phyloP scores from a whole-genome alignment of 495 filamentous ascomycete genomes.

The Penicillium atrosanguineum region DNA sequence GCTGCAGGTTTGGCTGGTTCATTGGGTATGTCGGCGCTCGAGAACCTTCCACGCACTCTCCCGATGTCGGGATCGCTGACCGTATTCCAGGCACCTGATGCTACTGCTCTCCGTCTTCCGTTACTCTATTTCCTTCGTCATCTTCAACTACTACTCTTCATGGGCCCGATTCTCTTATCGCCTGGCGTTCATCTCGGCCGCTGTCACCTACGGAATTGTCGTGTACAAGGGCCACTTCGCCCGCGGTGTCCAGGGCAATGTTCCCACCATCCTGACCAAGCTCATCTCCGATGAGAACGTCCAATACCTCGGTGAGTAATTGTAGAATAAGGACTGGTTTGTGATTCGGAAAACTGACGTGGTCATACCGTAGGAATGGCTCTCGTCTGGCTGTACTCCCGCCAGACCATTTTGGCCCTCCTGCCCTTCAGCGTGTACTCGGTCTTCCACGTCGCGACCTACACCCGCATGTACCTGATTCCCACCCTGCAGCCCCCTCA shows the following conservation, averaged over 20 bases:
- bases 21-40: slow-evolving; percentile 64
- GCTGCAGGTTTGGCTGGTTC: slow-evolving; percentile 74
- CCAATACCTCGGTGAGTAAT: slow-evolving; percentile 83
- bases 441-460: slow-evolving; percentile 92
- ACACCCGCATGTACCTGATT: slow-evolving; percentile 54
- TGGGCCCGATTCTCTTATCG: slow-evolving; percentile 83
- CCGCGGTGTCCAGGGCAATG: slow-evolving; percentile 60
- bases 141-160: slow-evolving; percentile 73
- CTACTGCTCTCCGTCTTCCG: slow-evolving; percentile 78
- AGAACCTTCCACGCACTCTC: slow-evolving; percentile 3
- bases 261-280: slow-evolving; percentile 58
- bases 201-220: slow-evolving; percentile 93
- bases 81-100: slow-evolving; percentile 65
- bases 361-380: slow-evolving; percentile 69
- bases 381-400: slow-evolving; percentile 88
- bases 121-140: slow-evolving; percentile 78
- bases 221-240: slow-evolving; percentile 98
- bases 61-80: slow-evolving; percentile 15
- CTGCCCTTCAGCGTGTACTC: slow-evolving; percentile 96
- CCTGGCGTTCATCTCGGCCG: slow-evolving; percentile 81
- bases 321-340: not conserved
- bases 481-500: slow-evolving; percentile 47
- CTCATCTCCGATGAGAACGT: slow-evolving; percentile 89
- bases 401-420: slow-evolving; percentile 84
- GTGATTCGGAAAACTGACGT: slow-evolving; percentile 1